phyloP scores from a whole-genome alignment of 306 rosid species.

The Nissolia schottii region DNA sequence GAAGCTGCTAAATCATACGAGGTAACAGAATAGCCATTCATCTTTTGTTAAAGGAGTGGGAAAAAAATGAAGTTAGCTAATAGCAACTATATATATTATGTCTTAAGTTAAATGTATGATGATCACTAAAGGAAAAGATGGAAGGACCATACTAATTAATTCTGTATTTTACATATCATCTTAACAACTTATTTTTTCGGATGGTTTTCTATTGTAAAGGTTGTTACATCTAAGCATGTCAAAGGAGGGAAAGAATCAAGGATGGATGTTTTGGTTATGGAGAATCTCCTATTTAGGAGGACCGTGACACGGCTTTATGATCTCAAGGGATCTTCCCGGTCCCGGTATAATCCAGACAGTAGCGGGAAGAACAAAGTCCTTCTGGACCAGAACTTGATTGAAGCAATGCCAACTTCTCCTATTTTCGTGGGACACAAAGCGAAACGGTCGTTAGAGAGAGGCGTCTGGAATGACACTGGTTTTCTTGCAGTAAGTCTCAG shows the following conservation, averaged over 20 bases:
- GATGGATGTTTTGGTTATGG: constrained; percentile 93
- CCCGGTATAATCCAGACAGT: constrained; percentile 82
- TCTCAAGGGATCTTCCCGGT: constrained; percentile 90
- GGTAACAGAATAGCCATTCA: not conserved
- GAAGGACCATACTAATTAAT: constrained; percentile 14
- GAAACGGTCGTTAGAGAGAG: constrained; percentile 84
- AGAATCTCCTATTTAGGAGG: constrained; percentile 85
- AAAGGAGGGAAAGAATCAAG: constrained; percentile 85
- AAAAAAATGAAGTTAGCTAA: too few relatives aligned
- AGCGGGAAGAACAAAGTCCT: constrained; percentile 85
- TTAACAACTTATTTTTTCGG: not conserved
- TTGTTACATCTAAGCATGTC: constrained; percentile 73
- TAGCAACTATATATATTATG: too few relatives aligned
- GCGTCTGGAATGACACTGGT: constrained; percentile 94
- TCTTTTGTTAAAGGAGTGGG: constrained; percentile 1
- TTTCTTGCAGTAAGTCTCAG: constrained; percentile 82
- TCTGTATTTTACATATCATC: constrained; percentile 10
- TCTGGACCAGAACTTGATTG: constrained; percentile 90
- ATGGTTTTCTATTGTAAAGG: constrained; percentile 53
- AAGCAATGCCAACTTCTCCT: constrained; percentile 98
- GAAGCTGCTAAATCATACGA: not conserved
- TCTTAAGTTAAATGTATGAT: not conserved
- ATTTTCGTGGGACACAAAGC: constrained; percentile 94
- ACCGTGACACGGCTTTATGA: constrained; percentile 77
- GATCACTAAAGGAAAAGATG: not conserved